Base-by-base conservation (phyloP, 176 grass and related monocot genomes). In the Dendrocalamus sinicus region DNA sequence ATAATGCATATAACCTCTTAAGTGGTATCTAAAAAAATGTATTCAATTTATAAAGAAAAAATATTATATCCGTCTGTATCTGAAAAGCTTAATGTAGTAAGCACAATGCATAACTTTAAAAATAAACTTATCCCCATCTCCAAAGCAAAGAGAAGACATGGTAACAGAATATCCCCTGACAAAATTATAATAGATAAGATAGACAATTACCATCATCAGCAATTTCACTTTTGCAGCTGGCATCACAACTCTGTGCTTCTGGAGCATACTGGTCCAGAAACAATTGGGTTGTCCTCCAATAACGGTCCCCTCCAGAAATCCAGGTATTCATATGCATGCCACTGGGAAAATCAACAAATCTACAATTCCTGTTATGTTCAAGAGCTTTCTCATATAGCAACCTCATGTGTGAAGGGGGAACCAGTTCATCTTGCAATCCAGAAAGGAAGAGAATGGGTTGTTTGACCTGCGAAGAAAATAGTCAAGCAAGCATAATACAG, bases 241-340 rank as follows among this genome's bases (percentile, higher is more conserved):
- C 37, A 77, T 91, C 81, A 45, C 22, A 67, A 76, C 70, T 88
- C 71, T 87, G 78, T 28, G 76, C 75, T 84, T 91, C 86, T 46
- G 92, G 88, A 80, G 81, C 62, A 70, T 94, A 90, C 7, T 94
- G 86, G 37, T 90, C 79, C 66, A 99, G 83, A 77, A 96, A 96
- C 84, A 99, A 88, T 50, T 99, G 89, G 28, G 96, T 89, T 78
- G 86, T 59, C 89, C 97, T 96, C 97, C 97, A 99, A 66, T 99
- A 99, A n/a, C 97, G 92, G 39, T 91, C 89, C 64, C 92, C 92
- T 65, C 92, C 93, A 89, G 97, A 92, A 44, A 77, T 84, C 97
- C 97, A 99, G 73, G 92, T 99, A 81, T 99, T 94, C 97, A 99
- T 96, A 85, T 99, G 97, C 92, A 94, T 99, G 43, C 97, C 97